Evolutionary conservation across 2,329 filamentous ascomycete species (phyloP).

Genomic region (Myotisia sp.): DNA sequence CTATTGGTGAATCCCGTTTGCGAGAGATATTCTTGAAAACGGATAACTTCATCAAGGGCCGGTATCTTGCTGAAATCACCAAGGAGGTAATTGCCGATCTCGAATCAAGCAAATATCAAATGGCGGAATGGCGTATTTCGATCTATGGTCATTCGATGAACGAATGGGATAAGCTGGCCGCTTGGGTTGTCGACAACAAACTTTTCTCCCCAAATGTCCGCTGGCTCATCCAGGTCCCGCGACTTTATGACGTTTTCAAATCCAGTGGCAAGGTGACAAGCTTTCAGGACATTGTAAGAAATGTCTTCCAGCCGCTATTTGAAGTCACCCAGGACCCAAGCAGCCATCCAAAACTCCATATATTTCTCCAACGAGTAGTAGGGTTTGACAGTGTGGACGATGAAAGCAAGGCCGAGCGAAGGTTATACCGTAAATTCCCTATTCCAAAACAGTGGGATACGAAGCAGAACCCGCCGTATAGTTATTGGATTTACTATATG

Average conservation of each 20-base stretch:
- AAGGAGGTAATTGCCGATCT: conserved; percentile 95
- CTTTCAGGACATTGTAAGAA: conserved; percentile 79
- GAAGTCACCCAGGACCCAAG: conserved; percentile 80
- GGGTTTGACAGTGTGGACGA: conserved; percentile 97
- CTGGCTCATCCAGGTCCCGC: conserved; percentile 91
- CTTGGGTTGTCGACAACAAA: conserved; percentile 97
- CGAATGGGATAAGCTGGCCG: conserved; percentile 95
- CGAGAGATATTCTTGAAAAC: conserved; percentile 98
- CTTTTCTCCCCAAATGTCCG: conserved; percentile 94
- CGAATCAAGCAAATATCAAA: conserved; percentile 97
- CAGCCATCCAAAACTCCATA: conserved; percentile 79
- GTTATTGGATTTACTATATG: conserved; percentile 97
- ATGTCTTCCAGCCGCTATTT: conserved; percentile 86
- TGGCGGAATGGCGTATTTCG: conserved; percentile 98
- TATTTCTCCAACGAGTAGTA: conserved; percentile 89
- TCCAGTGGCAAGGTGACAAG: conserved; percentile 71
- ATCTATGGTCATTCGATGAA: conserved; percentile 85
- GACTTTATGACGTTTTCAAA: conserved; percentile 93
- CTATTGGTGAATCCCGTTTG: conserved; percentile 83
- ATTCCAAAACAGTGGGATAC: conserved; percentile 78
- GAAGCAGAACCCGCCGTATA: conserved; percentile 93
- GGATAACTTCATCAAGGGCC: conserved; percentile 91
- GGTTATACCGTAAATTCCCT: conserved; percentile 91
- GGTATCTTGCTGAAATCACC: conserved; percentile 92
- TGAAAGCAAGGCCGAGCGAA: conserved; percentile 88